Base-by-base conservation (phyloP, 192 early-diverging fungal species). In the Allomyces javanicus region DNA sequence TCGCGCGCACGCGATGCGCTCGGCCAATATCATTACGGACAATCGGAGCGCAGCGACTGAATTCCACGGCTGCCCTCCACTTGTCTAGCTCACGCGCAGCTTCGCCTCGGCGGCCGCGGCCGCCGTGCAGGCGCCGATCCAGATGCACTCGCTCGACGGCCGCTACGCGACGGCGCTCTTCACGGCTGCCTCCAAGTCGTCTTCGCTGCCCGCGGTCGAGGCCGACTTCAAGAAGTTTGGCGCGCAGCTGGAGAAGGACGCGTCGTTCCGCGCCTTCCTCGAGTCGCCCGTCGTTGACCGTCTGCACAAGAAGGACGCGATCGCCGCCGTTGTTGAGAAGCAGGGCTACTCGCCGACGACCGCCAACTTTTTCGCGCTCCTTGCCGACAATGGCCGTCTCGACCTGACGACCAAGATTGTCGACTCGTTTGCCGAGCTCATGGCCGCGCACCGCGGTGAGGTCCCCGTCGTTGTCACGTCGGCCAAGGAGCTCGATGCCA, bases 131-230 rank as follows among this genome's bases (percentile, higher is more conserved):
- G 81, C 85, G 62, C 91, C 92, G 23, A 64, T 91, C 40, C 79
- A 84, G 62, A 81, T 98, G 63, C 86, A 89, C 81, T 92, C 93
- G 64, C 88, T 98, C 74, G 90, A 94, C 58, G 95, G 95, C 72
- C 89, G 93, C 71, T 98, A 98, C 76, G 93, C 95, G 63, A 95
- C 93, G 19, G 95, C 95, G 62, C 85, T 98, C 65, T 98, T 86
- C 84, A 79, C 88, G 64, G 95, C 95, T 66, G 95, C 95, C 24
- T 78, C 86, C 70, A 89, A 88, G 72, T 80, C 86, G 80, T 83
- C 87, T 69, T 74, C 72, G 17, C 86, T 96, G 67, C 78, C 87
- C 12, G 72, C 79, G 23, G 91, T 98, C 44, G 92, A 98, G 75
- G 67, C 75, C 64, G 95, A 98, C 63, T 81, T 98, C 66, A 78